Evolutionary conservation across 2,329 filamentous ascomycete species (phyloP).

Genomic region (Boeremia exigua): DNA sequence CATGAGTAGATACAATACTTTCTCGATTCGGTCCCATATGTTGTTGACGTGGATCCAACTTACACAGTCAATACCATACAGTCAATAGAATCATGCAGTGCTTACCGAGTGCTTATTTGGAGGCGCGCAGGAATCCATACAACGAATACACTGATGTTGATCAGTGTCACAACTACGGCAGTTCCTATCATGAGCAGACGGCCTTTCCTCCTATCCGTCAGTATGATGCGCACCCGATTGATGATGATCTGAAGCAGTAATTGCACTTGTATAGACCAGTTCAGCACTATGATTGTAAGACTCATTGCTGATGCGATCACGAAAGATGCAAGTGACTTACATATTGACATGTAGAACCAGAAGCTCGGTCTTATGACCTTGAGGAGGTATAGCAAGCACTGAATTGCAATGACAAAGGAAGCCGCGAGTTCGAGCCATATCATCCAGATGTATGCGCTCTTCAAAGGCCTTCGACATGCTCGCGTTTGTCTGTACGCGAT

Average conservation of each 20-base stretch:
- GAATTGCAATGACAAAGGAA: conserved; percentile 50
- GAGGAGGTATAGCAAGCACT: conserved; percentile 44
- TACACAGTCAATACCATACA: not conserved
- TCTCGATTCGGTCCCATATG: conserved; percentile 37
- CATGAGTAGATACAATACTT: conserved; percentile 32
- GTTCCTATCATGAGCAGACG: conserved; percentile 22
- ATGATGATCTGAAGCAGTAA: conserved; percentile 40
- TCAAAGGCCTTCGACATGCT: conserved; percentile 24
- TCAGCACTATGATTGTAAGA: conserved; percentile 24
- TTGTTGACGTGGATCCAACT: conserved; percentile 32
- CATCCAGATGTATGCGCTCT: conserved; percentile 54
- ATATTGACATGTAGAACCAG: conserved; percentile 38
- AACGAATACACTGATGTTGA: conserved; percentile 41
- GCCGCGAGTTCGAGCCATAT: conserved; percentile 56
- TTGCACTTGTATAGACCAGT: conserved; percentile 39
- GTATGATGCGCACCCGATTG: conserved; percentile 37
- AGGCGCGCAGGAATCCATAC: conserved; percentile 40
- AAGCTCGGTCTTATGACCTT: conserved; percentile 42
- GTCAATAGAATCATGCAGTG: not conserved
- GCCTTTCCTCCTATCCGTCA: conserved; percentile 25
- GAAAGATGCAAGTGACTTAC: conserved; percentile 16
- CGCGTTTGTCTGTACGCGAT: conserved; percentile 35
- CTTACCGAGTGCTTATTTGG: conserved; percentile 26
- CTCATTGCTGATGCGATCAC: too few relatives aligned
- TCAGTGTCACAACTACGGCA: conserved; percentile 23